Base-by-base conservation (phyloP, 108 stramenopile genomes). In the Cyclotella distinguenda region DNA sequence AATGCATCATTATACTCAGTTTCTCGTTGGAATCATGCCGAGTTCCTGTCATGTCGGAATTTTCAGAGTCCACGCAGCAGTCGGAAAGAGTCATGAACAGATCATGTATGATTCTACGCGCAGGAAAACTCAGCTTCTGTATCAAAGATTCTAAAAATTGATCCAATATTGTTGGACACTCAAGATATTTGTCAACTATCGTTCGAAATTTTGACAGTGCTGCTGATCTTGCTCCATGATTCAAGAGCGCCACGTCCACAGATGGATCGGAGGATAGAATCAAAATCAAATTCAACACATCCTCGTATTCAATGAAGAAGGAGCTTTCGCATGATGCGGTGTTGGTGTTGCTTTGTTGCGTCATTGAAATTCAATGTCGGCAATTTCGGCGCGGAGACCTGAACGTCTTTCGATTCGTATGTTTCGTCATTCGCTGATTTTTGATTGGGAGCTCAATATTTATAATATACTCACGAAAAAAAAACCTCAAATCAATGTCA, bases 81-180 rank as follows among this genome's bases (percentile, higher is more conserved):
- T 62, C 31, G 51, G 33, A 56, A 53, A 72, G 69, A 40, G 71
- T 36, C 21, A 58, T 22, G 30, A 76, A 80, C 54, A 80, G 36
- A 4, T 80, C 79, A 35, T 67, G 70, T 12, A 80, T 65, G 4
- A 80, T 77, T 11, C 9, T 25, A 9, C 75, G 36, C 28, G 79
- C 74, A 23, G 66, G 62, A 33, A 53, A 52, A 43, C 80, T 68
- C 38, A 91, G 38, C 2, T 46, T 12, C 4, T 54, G 21, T 16
- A 95, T 84, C 68, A 99, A 85, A 1, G 12, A 31, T 57, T 92
- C 94, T 56, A 99, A 44, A 51, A 80, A 65, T 8, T 87, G 73
- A 70, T 97, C 96, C 49, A 99, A 74, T 3, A 99, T 74, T 11
- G 95, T 90, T 1, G 97, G 88, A 45, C 92, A 89, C 80, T 98